Evolutionary conservation across 192 early-diverging fungal genomes (phyloP), one percentile per base, ranked within the genome.

Genomic region (Coemansia sp.): DNA sequence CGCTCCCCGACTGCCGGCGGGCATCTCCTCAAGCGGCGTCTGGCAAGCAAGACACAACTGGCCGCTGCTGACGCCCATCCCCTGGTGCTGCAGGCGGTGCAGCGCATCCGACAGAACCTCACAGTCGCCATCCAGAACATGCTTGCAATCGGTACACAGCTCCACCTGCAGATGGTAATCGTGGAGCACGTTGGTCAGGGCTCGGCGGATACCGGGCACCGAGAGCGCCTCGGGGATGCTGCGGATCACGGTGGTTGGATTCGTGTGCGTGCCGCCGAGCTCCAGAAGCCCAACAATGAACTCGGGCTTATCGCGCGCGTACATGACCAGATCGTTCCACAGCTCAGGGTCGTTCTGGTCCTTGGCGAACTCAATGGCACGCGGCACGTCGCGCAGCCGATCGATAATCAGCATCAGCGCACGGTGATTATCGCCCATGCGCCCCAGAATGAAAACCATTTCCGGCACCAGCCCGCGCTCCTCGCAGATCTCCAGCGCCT

Each of bases 361-460:
- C 79, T 95, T 94, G 5, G 95, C 94, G 87, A 99, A 99, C 65
- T 97, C 95, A 69, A 99, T 99, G 0, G 98, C 98, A 83, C 91
- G 70, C 53, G 93, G 89, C 20, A 99, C 95, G 81, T 99, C 92
- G 40, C 89, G 86, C 12, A 99, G 77, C 53, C 90, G 85, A 19
- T 93, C 88, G 61, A 99, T 98, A 56, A 99, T 97, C 50, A 99
- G 84, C 86, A 90, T 89, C 44, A 99, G 81, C 0, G 98, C 96
- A 49, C 89, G 84, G 67, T 95, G 91, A 72, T 95, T 97, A 64
- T 99, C 88, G 53, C 98, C 98, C 95, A 98, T 96, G 13, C 97
- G 93, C 9, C 98, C 96, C 54, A 98, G 82, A 41, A 99, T 77
- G 72, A 90, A 98, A 1, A 99, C 95, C 96, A 98, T 99, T 71